Conservation (phyloP, 345 rosid genomes). For the Gossypium anomalum region DNA sequence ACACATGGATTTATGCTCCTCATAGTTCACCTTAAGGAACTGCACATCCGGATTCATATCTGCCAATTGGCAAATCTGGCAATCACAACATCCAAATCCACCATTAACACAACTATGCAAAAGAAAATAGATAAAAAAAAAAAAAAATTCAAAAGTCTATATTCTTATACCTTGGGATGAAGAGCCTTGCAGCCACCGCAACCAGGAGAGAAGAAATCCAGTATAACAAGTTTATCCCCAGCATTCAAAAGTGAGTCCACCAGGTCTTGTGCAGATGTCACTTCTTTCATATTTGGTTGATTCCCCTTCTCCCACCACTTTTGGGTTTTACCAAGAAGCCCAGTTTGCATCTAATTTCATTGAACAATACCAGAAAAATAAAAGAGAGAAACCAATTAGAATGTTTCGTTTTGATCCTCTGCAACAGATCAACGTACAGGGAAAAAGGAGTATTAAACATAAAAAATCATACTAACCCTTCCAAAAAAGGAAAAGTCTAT, state of each 20-base stretch:
- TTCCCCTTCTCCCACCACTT: conserved; percentile 92
- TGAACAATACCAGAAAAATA: not conserved
- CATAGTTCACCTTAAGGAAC: conserved; percentile 86
- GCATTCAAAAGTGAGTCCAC: conserved; percentile 61
- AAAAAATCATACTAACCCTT: not conserved
- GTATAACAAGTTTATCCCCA: conserved; percentile 78
- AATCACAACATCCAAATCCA: conserved; percentile 10
- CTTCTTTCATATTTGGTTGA: conserved; percentile 80
- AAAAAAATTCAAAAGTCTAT: not conserved
- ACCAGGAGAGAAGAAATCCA: conserved; percentile 95
- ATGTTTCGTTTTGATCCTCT: not conserved
- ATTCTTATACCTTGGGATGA: conserved; percentile 72
- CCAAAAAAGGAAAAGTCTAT: not conserved
- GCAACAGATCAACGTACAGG: not conserved
- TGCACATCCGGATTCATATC: conserved; percentile 69
- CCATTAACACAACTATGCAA: not conserved
- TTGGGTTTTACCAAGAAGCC: conserved; percentile 52
- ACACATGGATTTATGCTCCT: conserved; percentile 95
- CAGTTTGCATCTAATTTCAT: conserved; percentile 29
- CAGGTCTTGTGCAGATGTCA: conserved; percentile 77
- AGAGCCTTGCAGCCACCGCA: conserved; percentile 97
- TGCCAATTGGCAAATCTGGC: conserved; percentile 79
- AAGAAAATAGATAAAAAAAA: not conserved
- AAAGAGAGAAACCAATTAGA: not conserved
- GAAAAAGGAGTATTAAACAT: not conserved